These are phyloP conservation scores for Pseudocercospora eumusae DNA, from an alignment of 2,329 filamentous ascomycete genomes.

Conservation along the genomic window DNA sequence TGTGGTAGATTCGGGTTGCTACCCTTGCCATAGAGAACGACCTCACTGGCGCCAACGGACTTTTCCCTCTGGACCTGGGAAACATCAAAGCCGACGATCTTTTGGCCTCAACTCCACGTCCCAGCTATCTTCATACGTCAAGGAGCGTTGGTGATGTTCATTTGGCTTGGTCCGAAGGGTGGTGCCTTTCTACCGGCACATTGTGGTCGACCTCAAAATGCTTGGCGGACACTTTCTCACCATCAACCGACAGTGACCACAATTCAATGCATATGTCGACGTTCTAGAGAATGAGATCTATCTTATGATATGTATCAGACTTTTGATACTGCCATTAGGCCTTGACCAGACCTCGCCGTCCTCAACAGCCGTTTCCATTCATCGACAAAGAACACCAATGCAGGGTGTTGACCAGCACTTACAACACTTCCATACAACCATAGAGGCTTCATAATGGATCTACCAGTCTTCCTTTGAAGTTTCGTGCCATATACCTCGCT, in stretches of 20 bases:
- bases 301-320: background rate
- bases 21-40: background rate
- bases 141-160: background rate
- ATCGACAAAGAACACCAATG: background rate
- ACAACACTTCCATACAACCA: background rate
- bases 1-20: background rate
- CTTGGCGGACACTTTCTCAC: background rate
- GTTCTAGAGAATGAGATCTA: background rate
- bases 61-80: background rate
- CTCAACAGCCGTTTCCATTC: background rate
- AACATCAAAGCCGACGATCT: background rate
- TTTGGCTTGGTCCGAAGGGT: background rate
- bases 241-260: background rate
- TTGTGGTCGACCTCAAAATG: background rate
- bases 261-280: background rate
- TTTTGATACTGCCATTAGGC: background rate
- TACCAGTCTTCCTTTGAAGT: background rate
- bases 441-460: no score
- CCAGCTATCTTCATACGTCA: background rate
- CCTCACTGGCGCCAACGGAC: background rate
- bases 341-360: background rate
- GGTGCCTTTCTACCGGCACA: background rate
- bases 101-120: background rate
- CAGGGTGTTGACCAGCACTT: background rate
- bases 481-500: background rate